Evolutionary conservation across 2,329 filamentous ascomycete species (phyloP), one percentile per base, ranked within the genome.

Genomic region (Xylariaceae sp.): DNA sequence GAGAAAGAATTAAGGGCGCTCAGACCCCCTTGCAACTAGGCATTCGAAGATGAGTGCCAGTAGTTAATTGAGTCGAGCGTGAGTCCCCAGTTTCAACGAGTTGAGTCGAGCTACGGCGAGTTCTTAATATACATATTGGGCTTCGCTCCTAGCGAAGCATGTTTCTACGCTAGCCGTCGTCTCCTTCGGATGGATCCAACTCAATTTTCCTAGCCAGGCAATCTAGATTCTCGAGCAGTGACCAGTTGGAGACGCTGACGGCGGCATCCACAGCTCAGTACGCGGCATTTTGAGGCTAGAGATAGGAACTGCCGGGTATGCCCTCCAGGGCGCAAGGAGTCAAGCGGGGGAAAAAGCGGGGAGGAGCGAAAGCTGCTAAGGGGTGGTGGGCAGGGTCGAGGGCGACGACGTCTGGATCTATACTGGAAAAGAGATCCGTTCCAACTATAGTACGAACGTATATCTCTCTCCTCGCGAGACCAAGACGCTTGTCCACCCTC

Each of bases 151-250:
- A 53, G 52, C 44, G 17, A 44, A 34, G 18, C 23, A 56, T 48
- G 44, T 54, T 51, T 47, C 51, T 53, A 53, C 49, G 15, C 51
- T 58, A 53, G 47, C 13, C 15, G 30, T 50, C 35, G 53, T 53
- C 51, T 56, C 53, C 53, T 54, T 11, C 13, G 2, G 42, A 45
- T 39, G 42, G 50, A 7, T 17, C 55, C 39, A 55, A 52, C 45
- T 58, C 56, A 49, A 58, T 48, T 56, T 52, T 47, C 39, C 49
- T 30, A 49, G 23, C 53, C 23, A 35, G 37, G 35, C 54, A 37
- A 55, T 60, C 42, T 45, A 37, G 49, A 51, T 52, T 39, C 35
- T 11, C 11, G n/a, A 17, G 30, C 10, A 18, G 11, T 23, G 15
- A 39, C 23, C 49, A 51, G 23, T 34, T 9, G 23, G 49, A 15